Base-by-base conservation (phyloP, 306 rosid species). In the Medicago ruthenica region DNA sequence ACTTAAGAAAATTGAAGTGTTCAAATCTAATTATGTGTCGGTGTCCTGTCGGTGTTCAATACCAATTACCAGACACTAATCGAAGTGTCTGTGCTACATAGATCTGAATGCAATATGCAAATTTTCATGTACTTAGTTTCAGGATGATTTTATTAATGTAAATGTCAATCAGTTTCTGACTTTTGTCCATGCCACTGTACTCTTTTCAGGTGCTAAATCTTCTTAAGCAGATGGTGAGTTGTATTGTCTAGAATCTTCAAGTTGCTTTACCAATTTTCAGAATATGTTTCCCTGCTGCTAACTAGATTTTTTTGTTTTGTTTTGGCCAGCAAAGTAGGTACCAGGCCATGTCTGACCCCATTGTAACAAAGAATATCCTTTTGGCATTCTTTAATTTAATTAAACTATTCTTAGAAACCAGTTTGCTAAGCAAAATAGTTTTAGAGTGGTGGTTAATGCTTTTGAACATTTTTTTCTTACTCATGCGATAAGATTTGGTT, bases 181-280 rank as follows among this genome's bases (percentile, higher is more conserved):
- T 14, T 41, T 63, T 65, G 37, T 47, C 13, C 20, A 24, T 62
- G 53, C 42, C 2, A 18, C 40, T 22, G 50, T 39, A 41, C 15
- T 58, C 13, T 72, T 37, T 78, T 47, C 90, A 95, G 99, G 99
- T 95, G 86, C 97, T 92, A 82, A 91, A 90, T 85, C 97, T 95
- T 86, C 97, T 92, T 82, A 97, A 95, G 72, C 99, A 95, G 81
- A 92, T 95, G 99, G 99, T 95, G 86, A 90, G 97, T 82, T 39
- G 48, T 39, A 65, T 17, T 27, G 47, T 67, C 17, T 80, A 14
- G 78, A 44, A 63, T 78, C 20, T 15, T 21, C 9, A 68, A 76
- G 84, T 17, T 74, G 55, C 60, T 68, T 67, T 75, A 72, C 8
- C 10, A 75, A 40, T 41, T 64, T 71, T 61, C 6, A 4, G 41